Evolutionary conservation across 495 filamentous ascomycete genomes (phyloP), one percentile per base, ranked within the genome.

Genomic region (Penicillium longicatenatum): DNA sequence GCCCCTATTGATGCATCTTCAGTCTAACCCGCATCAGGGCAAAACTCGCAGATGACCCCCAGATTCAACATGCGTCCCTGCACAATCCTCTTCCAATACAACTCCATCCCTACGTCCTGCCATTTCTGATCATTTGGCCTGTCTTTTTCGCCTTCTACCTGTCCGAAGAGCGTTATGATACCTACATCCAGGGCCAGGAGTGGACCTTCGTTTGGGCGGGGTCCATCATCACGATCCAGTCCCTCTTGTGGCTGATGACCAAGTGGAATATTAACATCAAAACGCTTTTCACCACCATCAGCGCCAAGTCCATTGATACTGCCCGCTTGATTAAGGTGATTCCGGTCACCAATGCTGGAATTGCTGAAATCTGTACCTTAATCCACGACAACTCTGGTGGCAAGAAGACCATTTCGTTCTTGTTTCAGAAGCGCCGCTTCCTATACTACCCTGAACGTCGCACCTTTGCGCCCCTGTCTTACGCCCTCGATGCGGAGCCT

Each of bases 371-470:
- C 49, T 97, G 92, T 75, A 68, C 81, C 52, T 73, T 99, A 54
- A 71, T 85, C 57, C 82, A 84, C 60, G 91, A 97, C 58, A 90
- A 80, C 70, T 77, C 81, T 57, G 87, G 83, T 49, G 87, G 83
- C 53, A 89, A 88, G 76, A 77, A 83, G 24, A 94, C 86, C 43
- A 68, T 88, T 2, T 97, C 93, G 11, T 98, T 99, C 74, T 76
- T 97, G 55, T 99, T 99, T 79, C 94, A 99, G 78, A 99, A 98
- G 76, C 90, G 94, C 62, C 90, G 93, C 7, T 98, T 98, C 67
- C 85, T 97, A 41, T 97, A 89, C 78, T 81, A 90, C 54, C 70
- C 84, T 48, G 84, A 86, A 42, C 80, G 73, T 53, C 80, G 84
- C 50, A 75, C 78, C 19, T 99, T 99, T 69, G 82, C 86, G 20